Conservation (phyloP, 1,139 yeast species). For the Saccharomyces hybrid region DNA sequence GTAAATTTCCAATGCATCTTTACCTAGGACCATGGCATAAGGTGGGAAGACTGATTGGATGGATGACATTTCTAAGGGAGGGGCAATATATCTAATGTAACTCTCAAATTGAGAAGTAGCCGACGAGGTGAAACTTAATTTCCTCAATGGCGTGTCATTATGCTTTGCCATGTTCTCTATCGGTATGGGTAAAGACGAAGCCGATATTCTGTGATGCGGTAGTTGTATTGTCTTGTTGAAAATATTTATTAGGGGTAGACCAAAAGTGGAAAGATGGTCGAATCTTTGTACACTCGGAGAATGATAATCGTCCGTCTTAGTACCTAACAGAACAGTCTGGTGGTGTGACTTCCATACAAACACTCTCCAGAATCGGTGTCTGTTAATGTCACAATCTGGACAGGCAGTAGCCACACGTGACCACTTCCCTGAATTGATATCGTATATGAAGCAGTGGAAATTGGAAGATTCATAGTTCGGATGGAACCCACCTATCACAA, state of each 20-base stretch:
- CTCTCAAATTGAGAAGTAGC: slow-evolving; percentile 44
- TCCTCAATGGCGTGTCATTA: slow-evolving; percentile 4
- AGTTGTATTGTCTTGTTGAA: slow-evolving; percentile 29
- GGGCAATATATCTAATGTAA: slow-evolving; percentile 71
- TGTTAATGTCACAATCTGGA: slow-evolving; percentile 43
- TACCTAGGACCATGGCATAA: slow-evolving; percentile 66
- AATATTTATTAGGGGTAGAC: slow-evolving; percentile 58
- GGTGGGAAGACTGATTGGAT: slow-evolving; percentile 65
- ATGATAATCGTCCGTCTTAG: slow-evolving; percentile 39
- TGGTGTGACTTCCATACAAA: slow-evolving; percentile 73
- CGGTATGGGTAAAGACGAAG: slow-evolving; percentile 1
- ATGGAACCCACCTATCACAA: slow-evolving; percentile 53
- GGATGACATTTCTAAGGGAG: slow-evolving; percentile 56
- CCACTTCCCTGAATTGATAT: slow-evolving; percentile 59
- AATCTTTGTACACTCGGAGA: slow-evolving; percentile 53
- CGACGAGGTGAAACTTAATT: slow-evolving; percentile 13
- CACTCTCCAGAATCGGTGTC: slow-evolving; percentile 59
- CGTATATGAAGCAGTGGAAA: slow-evolving; percentile 51
- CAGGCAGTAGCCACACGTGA: slow-evolving; percentile 52
- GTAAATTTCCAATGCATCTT: slow-evolving; percentile 62
- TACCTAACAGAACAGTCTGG: slow-evolving; percentile 51
- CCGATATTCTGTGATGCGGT: slow-evolving; percentile 6
- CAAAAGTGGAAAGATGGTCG: slow-evolving; percentile 49
- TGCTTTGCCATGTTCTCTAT: slow-evolving; percentile 6
- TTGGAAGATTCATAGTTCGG: slow-evolving; percentile 36